These are phyloP conservation scores for Talaromyces sp. DNA, from an alignment of 2,329 filamentous ascomycete genomes.

Conservation along the genomic window DNA sequence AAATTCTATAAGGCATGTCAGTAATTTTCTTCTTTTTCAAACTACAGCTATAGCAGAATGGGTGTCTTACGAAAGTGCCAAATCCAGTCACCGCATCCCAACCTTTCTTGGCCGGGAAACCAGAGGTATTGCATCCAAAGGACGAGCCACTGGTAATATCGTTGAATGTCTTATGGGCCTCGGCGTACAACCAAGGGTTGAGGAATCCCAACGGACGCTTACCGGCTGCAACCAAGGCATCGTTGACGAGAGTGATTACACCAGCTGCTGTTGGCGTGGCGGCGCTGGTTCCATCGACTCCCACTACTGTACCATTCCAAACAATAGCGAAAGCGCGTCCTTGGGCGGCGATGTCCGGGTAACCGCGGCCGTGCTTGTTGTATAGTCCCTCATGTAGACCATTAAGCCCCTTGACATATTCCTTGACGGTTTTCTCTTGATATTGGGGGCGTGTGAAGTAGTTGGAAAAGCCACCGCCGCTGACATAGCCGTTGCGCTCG, in stretches of 20 bases:
- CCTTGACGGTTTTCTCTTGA: conserved; percentile 34
- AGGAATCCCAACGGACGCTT: conserved; percentile 51
- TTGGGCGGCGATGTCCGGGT: conserved; percentile 57
- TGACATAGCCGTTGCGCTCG: conserved; percentile 22
- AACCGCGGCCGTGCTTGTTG: conserved; percentile 50
- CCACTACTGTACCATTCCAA: conserved; percentile 17
- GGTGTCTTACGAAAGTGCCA: conserved; percentile 16
- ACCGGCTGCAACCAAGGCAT: conserved; percentile 48
- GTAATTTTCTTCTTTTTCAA: neutral
- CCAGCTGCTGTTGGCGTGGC: conserved; percentile 54
- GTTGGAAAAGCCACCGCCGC: conserved; percentile 43
- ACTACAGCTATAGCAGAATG: neutral
- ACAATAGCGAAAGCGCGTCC: conserved; percentile 1
- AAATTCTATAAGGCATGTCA: neutral
- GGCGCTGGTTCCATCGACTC: conserved; percentile 40
- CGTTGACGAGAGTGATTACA: conserved; percentile 58
- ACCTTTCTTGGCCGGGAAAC: conserved; percentile 14
- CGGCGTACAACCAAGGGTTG: conserved; percentile 55
- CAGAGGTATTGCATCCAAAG: conserved; percentile 34
- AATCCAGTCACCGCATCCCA: conserved; percentile 28
- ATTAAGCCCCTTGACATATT: conserved; percentile 33
- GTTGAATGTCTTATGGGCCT: conserved; percentile 37
- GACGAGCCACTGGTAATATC: conserved; percentile 45
- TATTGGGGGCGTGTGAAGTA: conserved; percentile 39
- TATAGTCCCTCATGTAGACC: conserved; percentile 35